phyloP scores from a whole-genome alignment of 306 rosid species.

The Ormosia emarginata region DNA sequence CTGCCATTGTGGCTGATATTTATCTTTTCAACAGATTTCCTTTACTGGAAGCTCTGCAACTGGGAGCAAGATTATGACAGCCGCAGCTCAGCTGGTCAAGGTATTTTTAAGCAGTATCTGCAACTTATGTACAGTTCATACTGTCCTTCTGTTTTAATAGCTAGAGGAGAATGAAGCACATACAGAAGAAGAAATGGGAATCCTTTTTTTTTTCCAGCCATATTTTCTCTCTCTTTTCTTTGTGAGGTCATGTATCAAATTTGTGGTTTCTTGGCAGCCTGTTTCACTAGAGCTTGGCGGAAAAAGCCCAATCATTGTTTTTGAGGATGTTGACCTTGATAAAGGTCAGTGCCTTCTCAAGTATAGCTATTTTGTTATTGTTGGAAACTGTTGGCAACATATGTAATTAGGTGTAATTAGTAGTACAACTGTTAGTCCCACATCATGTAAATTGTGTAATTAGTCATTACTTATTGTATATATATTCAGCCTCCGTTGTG shows the following conservation, averaged over 20 bases:
- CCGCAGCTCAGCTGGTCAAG: slow-evolving; percentile 73
- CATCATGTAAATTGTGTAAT: too few species aligned
- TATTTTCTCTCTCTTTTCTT: not conserved
- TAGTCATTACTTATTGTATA: too few species aligned
- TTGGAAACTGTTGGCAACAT: too few species aligned
- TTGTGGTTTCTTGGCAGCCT: slow-evolving; percentile 58
- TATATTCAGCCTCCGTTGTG: too few species aligned
- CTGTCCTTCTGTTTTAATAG: not conserved
- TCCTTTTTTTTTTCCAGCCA: not conserved
- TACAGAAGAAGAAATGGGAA: not conserved
- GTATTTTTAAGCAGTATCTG: slow-evolving; percentile 28
- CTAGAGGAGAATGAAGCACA: not conserved
- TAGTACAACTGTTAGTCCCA: too few species aligned
- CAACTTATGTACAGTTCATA: not conserved
- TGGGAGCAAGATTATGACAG: slow-evolving; percentile 79
- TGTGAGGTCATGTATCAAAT: not conserved
- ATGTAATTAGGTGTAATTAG: too few species aligned
- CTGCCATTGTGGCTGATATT: slow-evolving; percentile 19
- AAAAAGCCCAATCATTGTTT: slow-evolving; percentile 73
- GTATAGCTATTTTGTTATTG: not conserved
- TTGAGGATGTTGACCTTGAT: slow-evolving; percentile 87
- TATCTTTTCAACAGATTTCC: slow-evolving; percentile 55
- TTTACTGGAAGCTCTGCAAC: slow-evolving; percentile 80
- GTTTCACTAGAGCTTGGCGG: slow-evolving; percentile 87
- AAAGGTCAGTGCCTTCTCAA: slow-evolving; percentile 56